Evolutionary conservation across 805 yeast genomes (phyloP).

Genomic region (Komagataella ulmi): DNA sequence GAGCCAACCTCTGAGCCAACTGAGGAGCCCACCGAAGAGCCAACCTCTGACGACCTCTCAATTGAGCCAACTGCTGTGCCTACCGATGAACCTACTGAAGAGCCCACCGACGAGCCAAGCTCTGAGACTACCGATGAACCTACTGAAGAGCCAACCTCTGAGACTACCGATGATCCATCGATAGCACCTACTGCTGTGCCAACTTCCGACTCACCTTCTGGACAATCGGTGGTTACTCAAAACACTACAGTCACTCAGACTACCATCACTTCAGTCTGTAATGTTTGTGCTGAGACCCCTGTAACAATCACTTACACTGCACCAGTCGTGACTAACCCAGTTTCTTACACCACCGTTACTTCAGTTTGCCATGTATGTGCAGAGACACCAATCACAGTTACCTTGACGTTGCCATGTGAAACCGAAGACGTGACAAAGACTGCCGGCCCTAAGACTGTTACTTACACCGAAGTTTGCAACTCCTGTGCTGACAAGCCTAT

Average conservation of each 20-base stretch:
- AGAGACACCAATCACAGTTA: neutral
- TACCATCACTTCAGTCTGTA: neutral
- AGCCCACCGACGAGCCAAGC: neutral
- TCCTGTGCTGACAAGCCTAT: neutral
- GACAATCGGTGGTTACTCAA: no score
- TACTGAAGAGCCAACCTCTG: neutral
- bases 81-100: neutral
- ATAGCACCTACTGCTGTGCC: neutral
- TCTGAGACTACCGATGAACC: neutral
- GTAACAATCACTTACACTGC: neutral
- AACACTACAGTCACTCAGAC: neutral
- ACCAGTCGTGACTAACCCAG: neutral
- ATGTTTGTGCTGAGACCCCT: neutral
- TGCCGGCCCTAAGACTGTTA: neutral
- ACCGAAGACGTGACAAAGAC: neutral
- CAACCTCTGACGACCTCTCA: neutral
- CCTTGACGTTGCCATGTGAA: neutral
- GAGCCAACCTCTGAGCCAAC: neutral
- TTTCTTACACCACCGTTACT: neutral
- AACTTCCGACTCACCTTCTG: neutral
- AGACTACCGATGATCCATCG: neutral
- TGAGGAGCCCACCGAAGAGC: neutral
- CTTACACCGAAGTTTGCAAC: neutral
- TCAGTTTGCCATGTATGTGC: neutral
- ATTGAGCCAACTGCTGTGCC: no score